Evolutionary conservation across 2,329 filamentous ascomycete species (phyloP).

Genomic region (Sporothrix brasiliensis): DNA sequence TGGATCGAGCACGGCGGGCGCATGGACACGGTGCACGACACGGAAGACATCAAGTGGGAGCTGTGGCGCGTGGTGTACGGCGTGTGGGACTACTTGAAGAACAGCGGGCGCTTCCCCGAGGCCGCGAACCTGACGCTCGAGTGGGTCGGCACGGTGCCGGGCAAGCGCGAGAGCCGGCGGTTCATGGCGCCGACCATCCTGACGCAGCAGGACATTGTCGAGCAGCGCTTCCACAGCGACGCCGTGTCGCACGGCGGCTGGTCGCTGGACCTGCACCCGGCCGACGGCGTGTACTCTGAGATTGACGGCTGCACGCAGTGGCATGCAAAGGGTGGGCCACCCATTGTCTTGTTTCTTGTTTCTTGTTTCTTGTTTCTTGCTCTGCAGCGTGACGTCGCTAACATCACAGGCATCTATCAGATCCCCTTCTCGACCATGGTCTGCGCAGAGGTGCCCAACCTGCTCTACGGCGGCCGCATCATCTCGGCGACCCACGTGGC

Average conservation of each 20-base stretch:
- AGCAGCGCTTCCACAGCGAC: slow-evolving; percentile 38
- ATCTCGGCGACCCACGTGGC: slow-evolving; percentile 39
- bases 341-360: no score
- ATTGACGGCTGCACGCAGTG: slow-evolving; percentile 39
- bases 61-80: slow-evolving; percentile 39
- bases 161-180: slow-evolving; percentile 38
- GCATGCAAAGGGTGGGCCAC: slow-evolving; percentile 35
- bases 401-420: slow-evolving; percentile 35
- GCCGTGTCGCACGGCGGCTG: slow-evolving; percentile 39
- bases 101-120: slow-evolving; percentile 39
- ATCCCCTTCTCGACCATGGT: slow-evolving; percentile 39
- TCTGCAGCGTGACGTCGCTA: no score
- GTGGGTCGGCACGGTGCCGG: slow-evolving; percentile 39
- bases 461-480: slow-evolving; percentile 39
- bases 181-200: slow-evolving; percentile 39
- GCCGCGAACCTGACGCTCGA: slow-evolving; percentile 39
- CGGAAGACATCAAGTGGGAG: slow-evolving; percentile 40
- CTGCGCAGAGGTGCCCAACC: slow-evolving; percentile 38
- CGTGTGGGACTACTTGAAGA: slow-evolving; percentile 40
- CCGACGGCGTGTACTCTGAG: slow-evolving; percentile 39
- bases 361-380: no score
- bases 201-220: slow-evolving; percentile 39
- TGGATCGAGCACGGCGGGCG: slow-evolving; percentile 40
- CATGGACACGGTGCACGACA: slow-evolving; percentile 39
- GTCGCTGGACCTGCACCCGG: slow-evolving; percentile 40